phyloP scores from a whole-genome alignment of 2,329 filamentous ascomycete species.

The Podosphaera xanthii region DNA sequence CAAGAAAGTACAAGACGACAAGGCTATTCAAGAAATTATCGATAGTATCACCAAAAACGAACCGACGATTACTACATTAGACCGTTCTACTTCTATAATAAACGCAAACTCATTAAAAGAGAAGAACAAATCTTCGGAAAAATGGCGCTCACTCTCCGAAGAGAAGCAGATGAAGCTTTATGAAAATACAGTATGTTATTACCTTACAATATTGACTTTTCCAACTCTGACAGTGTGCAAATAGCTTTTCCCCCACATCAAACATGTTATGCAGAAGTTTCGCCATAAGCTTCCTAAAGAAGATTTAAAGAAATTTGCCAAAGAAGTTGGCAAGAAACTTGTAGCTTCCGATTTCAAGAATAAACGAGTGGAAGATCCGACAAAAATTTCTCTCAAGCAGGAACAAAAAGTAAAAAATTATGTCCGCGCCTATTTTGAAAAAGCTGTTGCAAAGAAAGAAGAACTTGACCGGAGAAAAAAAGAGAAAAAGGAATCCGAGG shows the following conservation, averaged over 20 bases:
- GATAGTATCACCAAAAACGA: constrained; percentile 53
- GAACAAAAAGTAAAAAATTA: constrained; percentile 63
- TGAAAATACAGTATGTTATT: constrained; percentile 57
- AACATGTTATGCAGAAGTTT: constrained; percentile 69
- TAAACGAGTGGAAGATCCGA: constrained; percentile 63
- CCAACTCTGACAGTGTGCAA: constrained; percentile 5
- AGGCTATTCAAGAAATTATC: constrained; percentile 64
- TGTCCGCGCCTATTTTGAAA: constrained; percentile 69
- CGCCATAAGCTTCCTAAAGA: constrained; percentile 71
- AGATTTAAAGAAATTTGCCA: constrained; percentile 36
- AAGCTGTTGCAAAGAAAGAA: constrained; percentile 54
- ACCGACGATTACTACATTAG: constrained; percentile 22
- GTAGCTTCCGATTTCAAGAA: constrained; percentile 85
- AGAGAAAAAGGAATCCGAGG: constrained; percentile 12
- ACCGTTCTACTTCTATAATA: constrained; percentile 35
- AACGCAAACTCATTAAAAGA: constrained; percentile 27
- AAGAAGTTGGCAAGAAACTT: constrained; percentile 63
- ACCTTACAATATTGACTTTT: background rate
- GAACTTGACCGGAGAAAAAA: constrained; percentile 42
- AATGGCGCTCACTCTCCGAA: constrained; percentile 43
- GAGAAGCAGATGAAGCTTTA: constrained; percentile 94
- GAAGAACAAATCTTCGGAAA: constrained; percentile 40
- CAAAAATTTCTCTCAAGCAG: constrained; percentile 52
- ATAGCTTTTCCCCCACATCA: constrained; percentile 66
- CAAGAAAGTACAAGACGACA: constrained; percentile 27